Conservation (phyloP, 202 grass and related monocot species). For the Carex sylvatica region DNA sequence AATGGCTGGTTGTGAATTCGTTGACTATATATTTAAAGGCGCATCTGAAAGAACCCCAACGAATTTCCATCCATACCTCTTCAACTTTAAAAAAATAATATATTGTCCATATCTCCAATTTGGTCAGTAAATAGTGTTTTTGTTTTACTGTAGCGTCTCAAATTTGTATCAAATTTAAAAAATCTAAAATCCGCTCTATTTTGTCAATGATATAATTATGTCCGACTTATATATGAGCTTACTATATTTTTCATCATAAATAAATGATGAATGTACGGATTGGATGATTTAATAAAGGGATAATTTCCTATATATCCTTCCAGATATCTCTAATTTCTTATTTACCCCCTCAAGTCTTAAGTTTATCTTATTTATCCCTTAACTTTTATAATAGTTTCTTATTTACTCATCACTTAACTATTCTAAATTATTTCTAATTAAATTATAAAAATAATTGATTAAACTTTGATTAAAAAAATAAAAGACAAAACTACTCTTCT, state of each 20-base stretch:
- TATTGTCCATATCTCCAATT: background rate
- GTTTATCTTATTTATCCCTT: too few species aligned
- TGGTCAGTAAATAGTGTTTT: background rate
- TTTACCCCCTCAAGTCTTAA: too few species aligned
- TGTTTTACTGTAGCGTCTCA: background rate
- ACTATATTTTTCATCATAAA: background rate
- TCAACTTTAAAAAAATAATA: background rate
- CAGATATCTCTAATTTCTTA: too few species aligned
- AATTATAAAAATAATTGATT: too few species aligned
- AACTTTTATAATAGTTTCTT: too few species aligned
- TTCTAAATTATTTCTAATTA: too few species aligned
- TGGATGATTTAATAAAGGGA: background rate
- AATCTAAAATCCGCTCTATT: background rate
- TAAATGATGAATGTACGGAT: background rate
- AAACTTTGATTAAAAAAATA: too few species aligned
- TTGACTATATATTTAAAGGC: too few species aligned
- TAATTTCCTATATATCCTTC: too few species aligned
- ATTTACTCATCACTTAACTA: too few species aligned
- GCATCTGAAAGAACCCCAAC: background rate
- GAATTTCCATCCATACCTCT: background rate
- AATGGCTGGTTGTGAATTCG: background rate
- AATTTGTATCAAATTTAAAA: background rate
- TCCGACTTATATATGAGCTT: background rate
- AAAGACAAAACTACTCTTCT: too few species aligned
- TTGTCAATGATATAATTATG: background rate